Base-by-base conservation (phyloP, 139 green algal species). In the Haematococcus lacustris region DNA sequence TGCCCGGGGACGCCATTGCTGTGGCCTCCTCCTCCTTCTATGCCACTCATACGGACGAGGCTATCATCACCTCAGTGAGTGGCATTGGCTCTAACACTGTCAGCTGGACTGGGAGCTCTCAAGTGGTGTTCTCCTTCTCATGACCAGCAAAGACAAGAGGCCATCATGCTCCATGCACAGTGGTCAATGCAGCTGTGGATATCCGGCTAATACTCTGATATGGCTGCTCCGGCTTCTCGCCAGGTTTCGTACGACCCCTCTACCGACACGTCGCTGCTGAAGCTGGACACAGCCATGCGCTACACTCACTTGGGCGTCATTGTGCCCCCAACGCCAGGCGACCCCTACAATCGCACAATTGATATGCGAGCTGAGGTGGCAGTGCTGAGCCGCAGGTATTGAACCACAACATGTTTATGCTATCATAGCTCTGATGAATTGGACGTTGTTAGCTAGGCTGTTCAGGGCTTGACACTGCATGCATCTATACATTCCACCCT, bases 361-460 rank as follows among this genome's bases (percentile, higher is more conserved):
- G 81, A 87, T 67, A 90, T 92, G 76, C 77, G 80, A 2, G 84
- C 77, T 1, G 86, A 88, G 73, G 82, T 91, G 38, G n/a, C n/a
- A n/a, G n/a, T n/a, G n/a, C n/a, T n/a, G n/a, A n/a, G n/a, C n/a
- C n/a, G n/a, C n/a, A n/a, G n/a, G n/a, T n/a, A n/a, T n/a, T n/a
- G n/a, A n/a, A n/a, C n/a, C n/a, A n/a, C n/a, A n/a, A n/a, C n/a
- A n/a, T n/a, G n/a, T n/a, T n/a, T n/a, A n/a, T n/a, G n/a, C n/a
- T n/a, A n/a, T n/a, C n/a, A n/a, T n/a, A n/a, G n/a, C n/a, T n/a
- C n/a, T n/a, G n/a, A n/a, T n/a, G n/a, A n/a, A n/a, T n/a, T n/a
- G n/a, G n/a, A n/a, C n/a, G n/a, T n/a, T n/a, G n/a, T n/a, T n/a
- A n/a, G n/a, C n/a, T n/a, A n/a, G n/a, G n/a, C n/a, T n/a, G n/a